Conservation (phyloP, 192 early-diverging fungal species). For the Bifiguratus adelaidae region DNA sequence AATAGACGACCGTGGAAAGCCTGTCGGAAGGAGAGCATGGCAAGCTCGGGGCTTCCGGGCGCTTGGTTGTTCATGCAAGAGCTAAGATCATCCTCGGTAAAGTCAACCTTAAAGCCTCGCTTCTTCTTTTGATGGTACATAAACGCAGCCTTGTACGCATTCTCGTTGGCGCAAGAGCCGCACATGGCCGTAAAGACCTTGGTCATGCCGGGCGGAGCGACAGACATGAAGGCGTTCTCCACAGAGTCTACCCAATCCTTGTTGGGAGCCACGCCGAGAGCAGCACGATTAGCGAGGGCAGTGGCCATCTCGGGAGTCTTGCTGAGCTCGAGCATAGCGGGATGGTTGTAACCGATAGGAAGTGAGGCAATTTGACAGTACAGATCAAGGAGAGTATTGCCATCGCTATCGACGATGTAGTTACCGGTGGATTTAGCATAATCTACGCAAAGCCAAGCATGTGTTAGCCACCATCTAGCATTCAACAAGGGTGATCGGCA, state of each 20-base stretch:
- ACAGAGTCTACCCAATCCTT: constrained; percentile 47
- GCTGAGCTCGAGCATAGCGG: constrained; percentile 36
- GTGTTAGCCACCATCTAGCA: not conserved
- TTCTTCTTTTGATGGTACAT: constrained; percentile 45
- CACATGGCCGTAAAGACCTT: constrained; percentile 65
- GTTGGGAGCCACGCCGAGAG: constrained; percentile 54
- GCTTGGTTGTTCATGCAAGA: constrained; percentile 53
- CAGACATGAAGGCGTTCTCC: constrained; percentile 51
- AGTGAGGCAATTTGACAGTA: constrained; percentile 67
- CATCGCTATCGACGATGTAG: constrained; percentile 65
- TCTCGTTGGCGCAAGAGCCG: constrained; percentile 67
- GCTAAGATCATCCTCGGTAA: constrained; percentile 26
- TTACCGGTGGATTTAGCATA: constrained; percentile 55
- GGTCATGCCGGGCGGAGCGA: constrained; percentile 51
- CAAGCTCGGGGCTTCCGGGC: constrained; percentile 53
- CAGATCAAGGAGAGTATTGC: constrained; percentile 56
- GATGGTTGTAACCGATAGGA: constrained; percentile 64
- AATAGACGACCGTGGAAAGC: constrained; percentile 65
- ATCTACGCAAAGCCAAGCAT: constrained; percentile 22
- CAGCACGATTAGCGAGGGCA: constrained; percentile 53
- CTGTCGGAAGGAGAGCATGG: constrained; percentile 50
- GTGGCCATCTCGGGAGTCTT: constrained; percentile 43
- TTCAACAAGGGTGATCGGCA: not conserved
- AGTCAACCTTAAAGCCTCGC: constrained; percentile 23
- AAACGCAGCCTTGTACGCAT: constrained; percentile 66